Conservation (phyloP, 2,329 filamentous ascomycete genomes). For the Verticillium alfalfae region DNA sequence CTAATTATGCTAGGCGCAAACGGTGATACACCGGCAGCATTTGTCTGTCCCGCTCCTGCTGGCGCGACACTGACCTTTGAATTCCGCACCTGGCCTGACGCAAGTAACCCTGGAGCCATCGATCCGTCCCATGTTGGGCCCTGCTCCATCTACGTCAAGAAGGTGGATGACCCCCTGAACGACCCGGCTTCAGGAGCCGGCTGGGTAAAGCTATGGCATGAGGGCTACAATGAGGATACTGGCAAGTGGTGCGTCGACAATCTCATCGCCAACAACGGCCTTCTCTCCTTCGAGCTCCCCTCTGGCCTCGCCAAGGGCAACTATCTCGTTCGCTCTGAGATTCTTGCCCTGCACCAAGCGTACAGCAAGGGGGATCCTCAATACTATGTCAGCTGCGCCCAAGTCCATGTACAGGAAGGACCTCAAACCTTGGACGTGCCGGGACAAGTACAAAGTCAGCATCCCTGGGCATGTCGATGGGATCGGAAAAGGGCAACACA, state of each 20-base stretch:
- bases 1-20: conserved; percentile 4
- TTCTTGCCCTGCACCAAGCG: conserved; percentile 63
- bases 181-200: conserved; percentile 54
- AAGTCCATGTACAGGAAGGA: conserved; percentile 54
- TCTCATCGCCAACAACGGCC: conserved; percentile 58
- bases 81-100: conserved; percentile 57
- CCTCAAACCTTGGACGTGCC: conserved; percentile 44
- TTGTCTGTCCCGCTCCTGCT: conserved; percentile 41
- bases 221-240: conserved; percentile 53
- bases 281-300: conserved; percentile 59
- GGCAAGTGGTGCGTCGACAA: conserved; percentile 65
- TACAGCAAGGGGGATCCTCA: conserved; percentile 53
- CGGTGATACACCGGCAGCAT: conserved; percentile 29
- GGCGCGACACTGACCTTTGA: conserved; percentile 59
- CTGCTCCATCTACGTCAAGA: conserved; percentile 70
- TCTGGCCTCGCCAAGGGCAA: conserved; percentile 55
- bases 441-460: conserved; percentile 40
- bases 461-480: conserved; percentile 62
- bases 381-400: conserved; percentile 68
- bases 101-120: conserved; percentile 46
- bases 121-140: conserved; percentile 61
- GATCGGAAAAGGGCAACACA: conserved; percentile 47
- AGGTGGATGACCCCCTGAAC: conserved; percentile 49
- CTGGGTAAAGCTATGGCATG: conserved; percentile 76
- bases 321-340: conserved; percentile 67